Conservation (phyloP, 768 basidiomycete genomes). For the Boletus subparvulus region DNA sequence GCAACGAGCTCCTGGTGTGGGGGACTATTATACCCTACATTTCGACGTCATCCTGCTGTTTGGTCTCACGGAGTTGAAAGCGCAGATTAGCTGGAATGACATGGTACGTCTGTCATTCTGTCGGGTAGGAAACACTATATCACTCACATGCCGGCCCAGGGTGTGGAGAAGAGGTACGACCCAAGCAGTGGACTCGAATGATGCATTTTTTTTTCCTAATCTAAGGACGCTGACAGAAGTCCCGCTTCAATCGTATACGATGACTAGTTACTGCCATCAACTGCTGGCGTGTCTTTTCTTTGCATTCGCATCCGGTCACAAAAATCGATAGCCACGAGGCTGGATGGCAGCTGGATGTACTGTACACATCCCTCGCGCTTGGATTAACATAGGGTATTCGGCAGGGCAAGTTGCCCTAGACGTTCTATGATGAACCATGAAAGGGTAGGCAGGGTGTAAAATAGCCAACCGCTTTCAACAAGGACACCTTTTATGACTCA, state of each 20-base stretch:
- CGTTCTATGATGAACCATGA: too few species aligned
- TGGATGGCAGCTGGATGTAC: too few species aligned
- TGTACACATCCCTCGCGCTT: too few species aligned
- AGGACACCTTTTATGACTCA: too few species aligned
- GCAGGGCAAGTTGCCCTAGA: too few species aligned
- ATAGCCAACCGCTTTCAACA: too few species aligned
- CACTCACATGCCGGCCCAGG: conserved; percentile 6
- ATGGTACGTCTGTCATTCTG: conserved; percentile 30
- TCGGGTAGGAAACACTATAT: neutral
- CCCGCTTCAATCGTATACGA: conserved; percentile 24
- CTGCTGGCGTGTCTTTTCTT: neutral
- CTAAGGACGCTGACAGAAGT: conserved; percentile 2
- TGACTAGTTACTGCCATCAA: conserved; percentile 2
- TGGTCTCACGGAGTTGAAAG: conserved; percentile 52
- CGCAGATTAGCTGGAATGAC: conserved; percentile 47
- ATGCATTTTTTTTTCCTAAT: too few species aligned
- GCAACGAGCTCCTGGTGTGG: neutral
- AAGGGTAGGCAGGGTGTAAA: too few species aligned
- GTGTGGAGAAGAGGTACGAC: conserved; percentile 16
- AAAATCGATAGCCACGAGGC: too few species aligned
- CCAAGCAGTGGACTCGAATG: neutral
- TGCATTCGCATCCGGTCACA: too few species aligned
- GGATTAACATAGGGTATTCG: too few species aligned
- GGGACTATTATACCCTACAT: conserved; percentile 26
- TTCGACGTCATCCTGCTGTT: conserved; percentile 45